These are phyloP conservation scores for slime mould (Dictyostelium discoideum) DNA, from an alignment of 78 protist genomes.

Conservation along the genomic window DNA sequence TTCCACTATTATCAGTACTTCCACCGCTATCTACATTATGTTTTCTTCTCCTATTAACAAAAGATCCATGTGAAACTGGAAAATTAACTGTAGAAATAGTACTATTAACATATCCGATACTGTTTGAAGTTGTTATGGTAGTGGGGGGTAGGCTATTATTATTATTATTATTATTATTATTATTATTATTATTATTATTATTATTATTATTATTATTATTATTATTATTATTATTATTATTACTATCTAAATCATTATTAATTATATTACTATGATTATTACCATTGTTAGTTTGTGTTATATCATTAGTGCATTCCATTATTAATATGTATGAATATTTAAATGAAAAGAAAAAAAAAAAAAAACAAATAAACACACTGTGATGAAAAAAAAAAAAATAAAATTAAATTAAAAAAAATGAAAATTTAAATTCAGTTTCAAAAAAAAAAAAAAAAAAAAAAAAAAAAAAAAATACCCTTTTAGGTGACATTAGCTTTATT, in stretches of 20 bases:
- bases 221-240: too few species aligned
- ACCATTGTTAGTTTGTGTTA: conserved; percentile 5
- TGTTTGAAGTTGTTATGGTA: neutral
- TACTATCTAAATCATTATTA: neutral
- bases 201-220: too few species aligned
- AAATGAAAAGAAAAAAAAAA: neutral
- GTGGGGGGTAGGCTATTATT: neutral
- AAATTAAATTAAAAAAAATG: neutral
- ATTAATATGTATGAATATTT: neutral
- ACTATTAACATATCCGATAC: neutral
- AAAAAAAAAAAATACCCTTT: neutral
- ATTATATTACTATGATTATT: neutral
- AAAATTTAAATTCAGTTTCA: neutral
- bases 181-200: neutral
- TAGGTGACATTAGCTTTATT: too few species aligned
- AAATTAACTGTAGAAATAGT: neutral
- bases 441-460: neutral
- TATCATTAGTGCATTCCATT: neutral
- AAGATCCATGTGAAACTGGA: neutral
- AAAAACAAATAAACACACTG: neutral
- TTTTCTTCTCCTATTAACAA: neutral
- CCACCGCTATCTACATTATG: neutral
- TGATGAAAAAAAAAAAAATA: neutral
- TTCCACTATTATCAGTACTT: neutral
- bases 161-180: neutral